Conservation (phyloP, 169 alveolate genomes). For the Neospora caninum region DNA sequence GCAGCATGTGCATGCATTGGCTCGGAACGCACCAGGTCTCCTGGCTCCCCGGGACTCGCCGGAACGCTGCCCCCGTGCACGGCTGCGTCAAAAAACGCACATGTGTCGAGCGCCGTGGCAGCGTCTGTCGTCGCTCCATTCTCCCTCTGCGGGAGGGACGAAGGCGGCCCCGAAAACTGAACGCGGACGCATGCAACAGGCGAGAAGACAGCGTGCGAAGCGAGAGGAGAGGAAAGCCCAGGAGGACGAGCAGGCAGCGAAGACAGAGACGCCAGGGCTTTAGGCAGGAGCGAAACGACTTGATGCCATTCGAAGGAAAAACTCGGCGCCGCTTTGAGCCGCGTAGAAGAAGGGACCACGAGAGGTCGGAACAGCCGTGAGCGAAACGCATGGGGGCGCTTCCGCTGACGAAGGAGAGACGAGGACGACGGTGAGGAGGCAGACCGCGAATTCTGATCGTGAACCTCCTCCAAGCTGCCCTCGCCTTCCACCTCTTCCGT, state of each 20-base stretch:
- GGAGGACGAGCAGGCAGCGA: background rate
- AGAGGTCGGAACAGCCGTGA: background rate
- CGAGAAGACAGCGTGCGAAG: background rate
- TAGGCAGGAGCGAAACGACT: background rate
- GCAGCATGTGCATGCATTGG: too few relatives aligned
- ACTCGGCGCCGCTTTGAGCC: background rate
- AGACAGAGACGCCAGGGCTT: background rate
- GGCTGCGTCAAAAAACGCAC: background rate
- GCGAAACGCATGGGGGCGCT: background rate
- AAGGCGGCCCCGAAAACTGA: background rate
- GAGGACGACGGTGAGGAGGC: background rate
- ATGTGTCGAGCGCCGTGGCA: background rate
- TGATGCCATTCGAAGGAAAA: conserved; percentile 28
- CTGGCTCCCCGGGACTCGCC: background rate
- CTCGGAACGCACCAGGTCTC: too few relatives aligned
- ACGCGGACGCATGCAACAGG: background rate
- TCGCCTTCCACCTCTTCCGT: too few relatives aligned
- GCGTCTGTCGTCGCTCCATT: background rate
- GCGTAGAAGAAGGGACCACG: background rate
- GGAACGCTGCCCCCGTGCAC: background rate
- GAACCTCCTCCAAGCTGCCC: too few relatives aligned
- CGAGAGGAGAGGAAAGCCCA: background rate
- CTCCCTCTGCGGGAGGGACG: background rate
- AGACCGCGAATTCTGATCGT: background rate
- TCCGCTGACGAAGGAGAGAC: background rate